Conservation (phyloP, 805 yeast species). For the Wickerhamiella occidentalis region DNA sequence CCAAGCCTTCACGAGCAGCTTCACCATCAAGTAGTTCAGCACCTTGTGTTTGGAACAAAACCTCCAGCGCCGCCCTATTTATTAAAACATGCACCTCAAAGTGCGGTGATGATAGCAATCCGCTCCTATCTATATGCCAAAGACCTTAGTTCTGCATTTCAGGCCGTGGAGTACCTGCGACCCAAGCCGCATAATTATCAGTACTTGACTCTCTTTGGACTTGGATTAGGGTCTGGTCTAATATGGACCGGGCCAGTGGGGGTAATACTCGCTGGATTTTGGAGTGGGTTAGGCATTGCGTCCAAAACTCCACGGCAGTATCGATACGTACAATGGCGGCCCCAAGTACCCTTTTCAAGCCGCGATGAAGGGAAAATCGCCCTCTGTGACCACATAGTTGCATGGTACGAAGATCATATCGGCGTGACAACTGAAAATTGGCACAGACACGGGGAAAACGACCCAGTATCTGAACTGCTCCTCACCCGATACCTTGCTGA, state of each 20-base stretch:
- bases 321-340: constrained; percentile 11
- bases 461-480: constrained; percentile 2
- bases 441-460: constrained; percentile 8
- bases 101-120: not conserved
- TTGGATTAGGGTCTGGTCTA: not conserved
- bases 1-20: not conserved
- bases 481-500: constrained; percentile 13
- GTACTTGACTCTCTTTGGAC: not conserved
- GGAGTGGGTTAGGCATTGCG: constrained; percentile 13
- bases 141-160: constrained; percentile 2
- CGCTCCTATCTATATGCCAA: constrained; percentile 1
- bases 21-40: not conserved
- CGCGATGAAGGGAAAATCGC: constrained; percentile 12
- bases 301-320: not conserved
- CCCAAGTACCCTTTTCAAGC: not conserved
- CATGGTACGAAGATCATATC: constrained; percentile 19
- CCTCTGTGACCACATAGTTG: constrained; percentile 20
- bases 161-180: not conserved
- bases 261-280: constrained; percentile 7
- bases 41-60: not conserved
- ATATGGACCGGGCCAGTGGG: constrained; percentile 9
- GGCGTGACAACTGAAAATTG: constrained; percentile 12
- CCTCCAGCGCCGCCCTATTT: constrained; percentile 2
- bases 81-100: not conserved
- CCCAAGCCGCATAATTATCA: not conserved